Percentiles rank a stretch among this genome's conserved stretches.
Conservation (phyloP, 116 monocot species). For the Phalaenopsis hybrid region DNA sequence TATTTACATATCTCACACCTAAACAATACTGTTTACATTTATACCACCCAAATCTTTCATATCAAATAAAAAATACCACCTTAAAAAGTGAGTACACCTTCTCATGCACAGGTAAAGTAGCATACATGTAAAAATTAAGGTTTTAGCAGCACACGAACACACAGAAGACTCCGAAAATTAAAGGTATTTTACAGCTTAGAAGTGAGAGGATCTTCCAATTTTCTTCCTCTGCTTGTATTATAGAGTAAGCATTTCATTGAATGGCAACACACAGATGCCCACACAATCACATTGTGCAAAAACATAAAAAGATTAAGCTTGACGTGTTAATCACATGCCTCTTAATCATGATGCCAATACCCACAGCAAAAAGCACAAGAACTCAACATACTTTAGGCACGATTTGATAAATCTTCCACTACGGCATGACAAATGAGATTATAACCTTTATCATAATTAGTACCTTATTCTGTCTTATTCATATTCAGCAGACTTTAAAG, state of each 20-base stretch:
- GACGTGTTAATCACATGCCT: no score
- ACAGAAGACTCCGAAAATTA: neutral
- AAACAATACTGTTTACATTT: no score
- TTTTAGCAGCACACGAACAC: neutral
- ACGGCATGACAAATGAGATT: neutral
- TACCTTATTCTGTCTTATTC: neutral
- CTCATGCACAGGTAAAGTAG: no score
- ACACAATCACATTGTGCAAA: neutral
- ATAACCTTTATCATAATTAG: neutral
- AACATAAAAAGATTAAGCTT: no score
- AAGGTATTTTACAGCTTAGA: neutral
- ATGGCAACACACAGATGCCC: neutral
- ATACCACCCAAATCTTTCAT: no score
- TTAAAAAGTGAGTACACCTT: no score
- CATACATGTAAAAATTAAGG: neutral
- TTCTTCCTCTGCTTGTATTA: neutral
- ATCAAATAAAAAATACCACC: no score
- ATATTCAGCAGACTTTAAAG: neutral
- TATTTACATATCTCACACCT: no score
- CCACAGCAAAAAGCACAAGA: neutral
- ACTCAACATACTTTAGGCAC: neutral
- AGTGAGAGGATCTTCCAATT: neutral
- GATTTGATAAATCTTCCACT: neutral
- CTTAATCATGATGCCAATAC: no score
- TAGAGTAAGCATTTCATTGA: neutral